Base-by-base conservation (phyloP, 1,284 basidiomycete genomes). In the Leccinum insolens region DNA sequence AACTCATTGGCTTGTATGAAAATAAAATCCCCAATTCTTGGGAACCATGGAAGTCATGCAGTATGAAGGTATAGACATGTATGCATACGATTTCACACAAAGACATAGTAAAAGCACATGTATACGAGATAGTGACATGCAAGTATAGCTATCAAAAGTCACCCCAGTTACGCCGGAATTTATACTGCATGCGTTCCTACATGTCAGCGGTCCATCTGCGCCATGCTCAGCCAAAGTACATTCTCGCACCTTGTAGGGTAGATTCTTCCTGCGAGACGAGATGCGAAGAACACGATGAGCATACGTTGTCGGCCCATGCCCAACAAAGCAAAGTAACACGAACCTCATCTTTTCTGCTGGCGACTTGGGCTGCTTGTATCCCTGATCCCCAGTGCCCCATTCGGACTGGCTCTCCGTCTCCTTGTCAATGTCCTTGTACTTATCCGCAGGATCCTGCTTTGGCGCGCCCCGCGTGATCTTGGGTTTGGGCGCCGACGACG, bases 141-240 rank as follows among this genome's bases (percentile, higher is more conserved):
- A 68, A 55, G 65, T 49, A 68, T 65, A 60, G 71, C 64, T 62
- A 66, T 81, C 73, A 95, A 80, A 95, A 95, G 78, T 95, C 93
- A 46, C 92, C 92, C 91, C 92, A 94, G 72, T 82, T 92, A 64
- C 91, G 87, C 64, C 89, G 87, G 87, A 95, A 93, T 80, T 95
- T 95, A 80, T 94, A 95, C 93, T 95, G 88, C 79, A 90, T 84
- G 63, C 84, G 85, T 69, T 81, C 82, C 86, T 87, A 73, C 73
- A 80, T 69, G 83, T 87, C 70, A 81, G 79, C 73, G 77, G 81
- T 78, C 81, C 75, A 73, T 74, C 71, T 71, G 62, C 62, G 57
- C 60, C 64, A 34, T n/a, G 28, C 57, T 34, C 41, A 63, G 41
- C 44, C 8, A 2, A 60, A 60, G 61, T 7, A 63, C 46, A 68